Conservation (phyloP, 192 early-diverging fungal species). For the Diversispora eburnea region DNA sequence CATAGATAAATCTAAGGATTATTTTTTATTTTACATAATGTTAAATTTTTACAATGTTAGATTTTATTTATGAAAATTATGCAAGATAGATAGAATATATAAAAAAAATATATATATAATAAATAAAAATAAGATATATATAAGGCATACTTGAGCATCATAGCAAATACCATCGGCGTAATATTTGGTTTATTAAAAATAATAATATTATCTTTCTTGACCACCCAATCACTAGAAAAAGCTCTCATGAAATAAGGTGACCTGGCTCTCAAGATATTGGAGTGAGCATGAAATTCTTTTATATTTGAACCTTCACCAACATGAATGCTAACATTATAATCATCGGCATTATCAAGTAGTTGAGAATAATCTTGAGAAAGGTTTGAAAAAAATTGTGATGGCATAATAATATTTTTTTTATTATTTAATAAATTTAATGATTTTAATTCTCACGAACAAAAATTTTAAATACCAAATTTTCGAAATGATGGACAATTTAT, state of each 20-base stretch:
- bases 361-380: background rate
- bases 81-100: background rate
- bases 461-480: too few relatives aligned
- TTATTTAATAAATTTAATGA: background rate
- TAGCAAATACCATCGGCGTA: conserved; percentile 14
- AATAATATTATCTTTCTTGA: conserved; percentile 1
- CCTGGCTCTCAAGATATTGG: conserved; percentile 13
- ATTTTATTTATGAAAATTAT: too few relatives aligned
- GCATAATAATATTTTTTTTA: background rate
- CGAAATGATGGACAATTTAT: too few relatives aligned
- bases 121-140: background rate
- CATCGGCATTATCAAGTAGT: conserved; percentile 17
- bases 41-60: too few relatives aligned
- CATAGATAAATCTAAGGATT: conserved; percentile 8
- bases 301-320: conserved; percentile 14
- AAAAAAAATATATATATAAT: background rate
- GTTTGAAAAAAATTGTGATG: conserved; percentile 12
- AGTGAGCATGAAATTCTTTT: conserved; percentile 11
- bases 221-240: conserved; percentile 12
- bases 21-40: too few relatives aligned
- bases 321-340: conserved; percentile 14
- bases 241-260: conserved; percentile 10
- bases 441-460: too few relatives aligned
- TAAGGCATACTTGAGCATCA: conserved; percentile 17
- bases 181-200: conserved; percentile 25